Conservation (phyloP, 2,329 filamentous ascomycete genomes). For the Sarocladiaceae sp. region DNA sequence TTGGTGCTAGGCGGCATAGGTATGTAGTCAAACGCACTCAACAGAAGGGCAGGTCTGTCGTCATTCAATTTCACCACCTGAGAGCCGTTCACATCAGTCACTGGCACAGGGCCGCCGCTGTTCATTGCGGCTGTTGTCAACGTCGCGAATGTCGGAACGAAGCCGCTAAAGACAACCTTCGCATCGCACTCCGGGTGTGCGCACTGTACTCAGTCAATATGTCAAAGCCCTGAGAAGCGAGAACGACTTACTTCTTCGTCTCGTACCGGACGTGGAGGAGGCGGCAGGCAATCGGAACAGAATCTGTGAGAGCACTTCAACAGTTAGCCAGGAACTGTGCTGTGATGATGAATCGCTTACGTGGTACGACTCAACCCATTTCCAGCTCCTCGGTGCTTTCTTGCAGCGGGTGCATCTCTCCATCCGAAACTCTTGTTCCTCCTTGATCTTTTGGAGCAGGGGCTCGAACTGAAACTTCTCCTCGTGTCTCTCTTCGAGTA, state of each 20-base stretch:
- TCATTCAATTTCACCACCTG: not conserved
- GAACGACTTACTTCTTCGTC: not conserved
- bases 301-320: slow-evolving; percentile 29
- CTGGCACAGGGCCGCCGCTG: not conserved
- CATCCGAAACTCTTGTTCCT: not conserved
- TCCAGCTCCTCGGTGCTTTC: not conserved
- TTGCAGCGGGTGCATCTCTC: not conserved
- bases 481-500: too few relatives aligned
- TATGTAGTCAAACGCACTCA: not conserved
- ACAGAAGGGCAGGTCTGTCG: not conserved
- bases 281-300: slow-evolving; percentile 21
- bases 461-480: not conserved
- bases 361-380: slow-evolving; percentile 13
- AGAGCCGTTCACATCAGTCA: not conserved
- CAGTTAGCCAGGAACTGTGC: too few relatives aligned
- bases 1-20: slow-evolving; percentile 25
- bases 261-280: too few relatives aligned
- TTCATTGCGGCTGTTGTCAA: not conserved
- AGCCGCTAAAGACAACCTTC: not conserved
- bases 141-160: not conserved
- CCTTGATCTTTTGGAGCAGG: not conserved
- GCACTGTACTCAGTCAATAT: not conserved
- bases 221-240: too few relatives aligned
- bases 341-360: not conserved
- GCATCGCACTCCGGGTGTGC: not conserved